Evolutionary conservation across 768 basidiomycete species (phyloP).

Genomic region (Boletus eberwhitei): DNA sequence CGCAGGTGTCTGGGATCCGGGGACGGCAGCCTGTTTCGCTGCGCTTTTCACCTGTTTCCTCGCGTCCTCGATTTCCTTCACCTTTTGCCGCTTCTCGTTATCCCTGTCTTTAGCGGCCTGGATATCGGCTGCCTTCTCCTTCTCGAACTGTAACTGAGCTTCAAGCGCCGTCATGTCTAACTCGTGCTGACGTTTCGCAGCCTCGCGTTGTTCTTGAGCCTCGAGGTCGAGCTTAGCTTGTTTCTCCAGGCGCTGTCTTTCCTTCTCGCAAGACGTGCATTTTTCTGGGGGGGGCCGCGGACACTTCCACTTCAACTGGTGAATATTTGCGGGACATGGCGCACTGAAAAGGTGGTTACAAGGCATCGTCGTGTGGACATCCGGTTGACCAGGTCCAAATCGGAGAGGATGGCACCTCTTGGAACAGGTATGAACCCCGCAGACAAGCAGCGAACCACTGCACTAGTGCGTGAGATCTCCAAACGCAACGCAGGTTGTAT

Average conservation of each 20-base stretch:
- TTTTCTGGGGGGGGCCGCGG: conserved; percentile 31
- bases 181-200: conserved; percentile 41
- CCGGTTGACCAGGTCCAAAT: conserved; percentile 46
- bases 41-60: conserved; percentile 3
- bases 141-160: conserved; percentile 9
- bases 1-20: neutral
- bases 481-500: neutral
- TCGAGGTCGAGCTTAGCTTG: conserved; percentile 39
- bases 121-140: conserved; percentile 5
- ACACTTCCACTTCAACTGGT: conserved; percentile 45
- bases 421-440: conserved; percentile 52
- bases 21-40: neutral
- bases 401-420: conserved; percentile 55
- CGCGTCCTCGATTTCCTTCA: conserved; percentile 10
- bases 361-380: conserved; percentile 29
- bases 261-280: conserved; percentile 50
- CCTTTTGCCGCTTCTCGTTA: conserved; percentile 6
- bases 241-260: conserved; percentile 37
- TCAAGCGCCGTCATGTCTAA: conserved; percentile 10
- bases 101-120: conserved; percentile 13
- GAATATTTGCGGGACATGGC: conserved; percentile 43
- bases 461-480: neutral
- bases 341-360: conserved; percentile 39
- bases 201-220: conserved; percentile 43
- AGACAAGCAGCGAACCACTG: conserved; percentile 49